phyloP scores from a whole-genome alignment of 2,329 filamentous ascomycete genomes.

The Biscogniauxia marginata region DNA sequence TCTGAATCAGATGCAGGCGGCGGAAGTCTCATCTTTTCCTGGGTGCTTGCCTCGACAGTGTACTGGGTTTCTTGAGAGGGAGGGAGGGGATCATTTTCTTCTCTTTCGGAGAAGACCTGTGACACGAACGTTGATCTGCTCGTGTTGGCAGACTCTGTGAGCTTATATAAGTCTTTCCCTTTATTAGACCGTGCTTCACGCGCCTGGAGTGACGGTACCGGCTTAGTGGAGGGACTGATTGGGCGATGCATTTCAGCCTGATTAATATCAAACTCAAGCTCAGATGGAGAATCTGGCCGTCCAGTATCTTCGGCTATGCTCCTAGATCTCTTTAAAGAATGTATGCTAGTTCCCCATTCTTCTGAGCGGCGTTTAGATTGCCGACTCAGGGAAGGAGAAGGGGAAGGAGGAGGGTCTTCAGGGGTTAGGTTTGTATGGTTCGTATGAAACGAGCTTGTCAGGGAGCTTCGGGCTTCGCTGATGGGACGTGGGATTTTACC shows the following conservation, averaged over 20 bases:
- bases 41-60: conserved; percentile 31
- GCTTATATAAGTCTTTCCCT: conserved; percentile 11
- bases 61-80: conserved; percentile 34
- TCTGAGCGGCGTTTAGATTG: conserved; percentile 27
- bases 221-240: conserved; percentile 19
- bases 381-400: conserved; percentile 13
- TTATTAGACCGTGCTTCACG: conserved; percentile 3
- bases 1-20: conserved; percentile 14
- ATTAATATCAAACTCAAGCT: conserved; percentile 22
- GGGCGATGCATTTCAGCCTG: conserved; percentile 11
- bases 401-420: conserved; percentile 16
- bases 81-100: conserved; percentile 14
- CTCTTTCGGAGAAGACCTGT: conserved; percentile 34
- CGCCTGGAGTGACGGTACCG: conserved; percentile 5
- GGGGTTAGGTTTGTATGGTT: conserved; percentile 1
- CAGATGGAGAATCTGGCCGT: conserved; percentile 21
- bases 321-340: conserved; percentile 22
- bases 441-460: background rate
- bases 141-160: conserved; percentile 30
- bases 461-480: background rate
- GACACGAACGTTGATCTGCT: conserved; percentile 34
- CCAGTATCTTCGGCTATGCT: conserved; percentile 13
- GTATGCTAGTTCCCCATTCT: conserved; percentile 15
- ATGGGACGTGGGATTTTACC: conserved; percentile 7
- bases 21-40: conserved; percentile 19